Evolutionary conservation across 345 rosid genomes (phyloP), one percentile per base, ranked within the genome.

Genomic region (Brassica cretica): DNA sequence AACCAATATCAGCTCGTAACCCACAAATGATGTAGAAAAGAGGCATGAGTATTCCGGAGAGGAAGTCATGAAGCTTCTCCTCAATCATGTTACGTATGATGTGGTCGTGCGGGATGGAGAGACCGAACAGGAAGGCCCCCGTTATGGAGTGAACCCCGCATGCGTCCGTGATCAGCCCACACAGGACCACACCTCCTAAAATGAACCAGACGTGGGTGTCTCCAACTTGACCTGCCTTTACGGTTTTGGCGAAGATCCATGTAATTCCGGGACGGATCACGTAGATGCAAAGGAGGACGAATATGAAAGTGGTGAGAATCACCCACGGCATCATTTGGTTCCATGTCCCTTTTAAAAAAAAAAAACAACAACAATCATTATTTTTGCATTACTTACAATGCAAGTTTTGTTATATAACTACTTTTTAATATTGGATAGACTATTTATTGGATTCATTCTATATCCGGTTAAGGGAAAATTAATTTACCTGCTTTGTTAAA

Each of bases 61-160:
- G 82, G 37, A 86, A 82, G 72, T 85, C 88, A 41, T 85, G 89
- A 11, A 87, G 80, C 73, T 80, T 86, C 71, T 86, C 93, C 15
- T 76, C 70, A 24, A 88, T 61, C 49, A 72, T 73, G 64, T 53
- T 84, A 72, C 76, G 74, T 21, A 81, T 68, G 2, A 78, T 66
- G 53, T 83, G 86, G 33, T 82, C 89, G 0, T 80, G 78, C 0
- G 94, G 92, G 41, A 92, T 83, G 10, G 89, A 86, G 11, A 83
- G 84, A 7, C 97, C 96, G 10, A 90, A 85, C 68, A 90, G 2
- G 80, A 89, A 92, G 15, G 89, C 90, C 5, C 97, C 97, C 0
- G 86, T 68, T n/a, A 88, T 58, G 2, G 96, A 88, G 66, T 87
- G 85, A 2, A 85, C 64, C 15, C 97, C 93, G 12, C 90, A 84